Evolutionary conservation across 805 yeast genomes (phyloP).

Genomic region (Spathaspora gorwiae): DNA sequence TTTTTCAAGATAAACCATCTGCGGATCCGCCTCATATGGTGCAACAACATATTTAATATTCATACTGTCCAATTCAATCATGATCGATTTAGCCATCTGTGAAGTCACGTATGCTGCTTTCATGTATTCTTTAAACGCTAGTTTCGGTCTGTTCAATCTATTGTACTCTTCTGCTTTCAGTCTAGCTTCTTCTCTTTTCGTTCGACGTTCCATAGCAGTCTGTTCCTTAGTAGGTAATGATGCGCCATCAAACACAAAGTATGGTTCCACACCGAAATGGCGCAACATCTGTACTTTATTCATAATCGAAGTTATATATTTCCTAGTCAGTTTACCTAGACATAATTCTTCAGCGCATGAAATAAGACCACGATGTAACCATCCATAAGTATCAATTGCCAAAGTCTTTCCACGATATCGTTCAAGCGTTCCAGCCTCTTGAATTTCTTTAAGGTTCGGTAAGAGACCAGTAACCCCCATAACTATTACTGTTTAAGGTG

Average conservation of each 20-base stretch:
- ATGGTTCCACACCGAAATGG: slow-evolving; percentile 70
- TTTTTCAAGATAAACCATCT: slow-evolving; percentile 84
- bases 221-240: slow-evolving; percentile 70
- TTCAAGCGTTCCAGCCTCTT: slow-evolving; percentile 52
- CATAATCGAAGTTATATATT: slow-evolving; percentile 65
- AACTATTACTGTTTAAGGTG: too few relatives aligned
- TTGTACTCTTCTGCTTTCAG: slow-evolving; percentile 50
- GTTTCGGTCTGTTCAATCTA: slow-evolving; percentile 48
- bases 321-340: slow-evolving; percentile 62
- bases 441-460: slow-evolving; percentile 73
- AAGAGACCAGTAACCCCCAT: slow-evolving; percentile 87
- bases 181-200: slow-evolving; percentile 54
- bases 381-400: slow-evolving; percentile 94
- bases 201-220: slow-evolving; percentile 64
- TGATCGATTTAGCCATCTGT: slow-evolving; percentile 82
- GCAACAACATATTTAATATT: slow-evolving; percentile 79
- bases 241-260: slow-evolving; percentile 92
- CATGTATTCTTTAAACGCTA: slow-evolving; percentile 65
- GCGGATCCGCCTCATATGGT: slow-evolving; percentile 98
- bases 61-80: slow-evolving; percentile 59
- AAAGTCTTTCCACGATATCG: slow-evolving; percentile 67
- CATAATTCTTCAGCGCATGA: slow-evolving; percentile 83
- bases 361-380: slow-evolving; percentile 87
- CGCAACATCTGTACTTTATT: slow-evolving; percentile 63
- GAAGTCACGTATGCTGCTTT: slow-evolving; percentile 86